Evolutionary conservation across 78 protist species (phyloP).

Genomic region (Protostelium mycophagum): DNA sequence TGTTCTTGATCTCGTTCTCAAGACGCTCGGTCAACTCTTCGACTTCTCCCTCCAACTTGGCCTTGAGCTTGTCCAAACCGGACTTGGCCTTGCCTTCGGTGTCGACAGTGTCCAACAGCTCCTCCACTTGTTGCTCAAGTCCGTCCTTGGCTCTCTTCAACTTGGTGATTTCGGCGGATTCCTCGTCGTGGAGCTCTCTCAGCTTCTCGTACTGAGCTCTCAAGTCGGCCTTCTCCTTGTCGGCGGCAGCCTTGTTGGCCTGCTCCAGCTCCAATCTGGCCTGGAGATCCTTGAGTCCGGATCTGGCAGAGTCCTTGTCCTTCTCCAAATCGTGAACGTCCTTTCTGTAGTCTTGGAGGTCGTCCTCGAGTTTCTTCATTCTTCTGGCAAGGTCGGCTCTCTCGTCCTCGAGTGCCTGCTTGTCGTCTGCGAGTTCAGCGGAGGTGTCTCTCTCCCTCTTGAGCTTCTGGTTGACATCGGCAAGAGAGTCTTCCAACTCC

Average conservation of each 20-base stretch:
- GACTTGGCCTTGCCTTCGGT: constrained; percentile 56
- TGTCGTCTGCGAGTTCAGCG: constrained; percentile 32
- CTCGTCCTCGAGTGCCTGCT: constrained; percentile 48
- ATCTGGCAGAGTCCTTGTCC: constrained; percentile 24
- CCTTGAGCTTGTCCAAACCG: constrained; percentile 46
- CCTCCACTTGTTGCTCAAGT: constrained; percentile 49
- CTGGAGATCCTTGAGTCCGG: constrained; percentile 17
- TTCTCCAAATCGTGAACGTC: constrained; percentile 42
- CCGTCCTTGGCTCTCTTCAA: constrained; percentile 44
- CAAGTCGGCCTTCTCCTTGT: background rate
- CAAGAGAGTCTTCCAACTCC: constrained; percentile 38
- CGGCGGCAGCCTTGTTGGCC: constrained; percentile 51
- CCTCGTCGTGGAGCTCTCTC: constrained; percentile 11
- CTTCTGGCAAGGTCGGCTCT: constrained; percentile 48
- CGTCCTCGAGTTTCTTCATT: constrained; percentile 56
- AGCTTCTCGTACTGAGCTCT: background rate
- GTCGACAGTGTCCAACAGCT: constrained; percentile 44
- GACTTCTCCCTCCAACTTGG: constrained; percentile 52
- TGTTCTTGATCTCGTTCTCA: constrained; percentile 25
- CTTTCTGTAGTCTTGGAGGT: constrained; percentile 48
- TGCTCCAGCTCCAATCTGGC: constrained; percentile 36
- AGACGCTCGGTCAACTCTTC: constrained; percentile 35
- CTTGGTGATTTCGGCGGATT: background rate
- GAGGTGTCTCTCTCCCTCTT: constrained; percentile 46
- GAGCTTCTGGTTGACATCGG: constrained; percentile 43